phyloP scores from a whole-genome alignment of 805 yeast species.

The Yamadazyma sp. region DNA sequence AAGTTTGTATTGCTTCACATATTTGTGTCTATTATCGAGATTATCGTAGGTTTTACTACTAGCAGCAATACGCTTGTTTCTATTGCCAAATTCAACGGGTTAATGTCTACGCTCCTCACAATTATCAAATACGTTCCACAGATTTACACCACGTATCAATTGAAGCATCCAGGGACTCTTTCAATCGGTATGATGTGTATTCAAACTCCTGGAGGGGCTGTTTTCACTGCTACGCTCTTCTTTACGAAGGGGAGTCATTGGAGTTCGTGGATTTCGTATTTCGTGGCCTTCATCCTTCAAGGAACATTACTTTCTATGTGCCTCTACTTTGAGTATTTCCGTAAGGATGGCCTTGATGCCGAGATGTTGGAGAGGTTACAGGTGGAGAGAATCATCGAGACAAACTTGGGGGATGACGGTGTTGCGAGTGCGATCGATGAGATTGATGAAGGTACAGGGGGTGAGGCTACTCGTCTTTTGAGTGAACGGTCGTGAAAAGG shows the following conservation, averaged over 20 bases:
- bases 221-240: constrained; percentile 74
- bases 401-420: constrained; percentile 17
- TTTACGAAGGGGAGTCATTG: constrained; percentile 75
- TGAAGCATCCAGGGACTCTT: constrained; percentile 78
- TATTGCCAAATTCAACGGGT: constrained; percentile 62
- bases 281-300: constrained; percentile 70
- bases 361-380: constrained; percentile 25
- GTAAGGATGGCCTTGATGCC: constrained; percentile 17
- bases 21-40: constrained; percentile 30
- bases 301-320: constrained; percentile 62
- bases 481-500: no score
- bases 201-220: constrained; percentile 86
- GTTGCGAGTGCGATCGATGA: neutral
- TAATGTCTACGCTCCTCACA: constrained; percentile 62
- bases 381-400: constrained; percentile 30
- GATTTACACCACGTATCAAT: constrained; percentile 60
- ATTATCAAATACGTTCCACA: constrained; percentile 79
- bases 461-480: neutral
- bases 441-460: neutral
- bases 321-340: constrained; percentile 44
- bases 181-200: constrained; percentile 79
- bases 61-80: constrained; percentile 24
- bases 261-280: constrained; percentile 84
- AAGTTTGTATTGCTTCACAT: constrained; percentile 40
- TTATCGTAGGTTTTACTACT: constrained; percentile 33